Percentiles rank a stretch among this genome's conserved stretches.
phyloP scores from a whole-genome alignment of 306 rosid species.

The Rosa rugosa region DNA sequence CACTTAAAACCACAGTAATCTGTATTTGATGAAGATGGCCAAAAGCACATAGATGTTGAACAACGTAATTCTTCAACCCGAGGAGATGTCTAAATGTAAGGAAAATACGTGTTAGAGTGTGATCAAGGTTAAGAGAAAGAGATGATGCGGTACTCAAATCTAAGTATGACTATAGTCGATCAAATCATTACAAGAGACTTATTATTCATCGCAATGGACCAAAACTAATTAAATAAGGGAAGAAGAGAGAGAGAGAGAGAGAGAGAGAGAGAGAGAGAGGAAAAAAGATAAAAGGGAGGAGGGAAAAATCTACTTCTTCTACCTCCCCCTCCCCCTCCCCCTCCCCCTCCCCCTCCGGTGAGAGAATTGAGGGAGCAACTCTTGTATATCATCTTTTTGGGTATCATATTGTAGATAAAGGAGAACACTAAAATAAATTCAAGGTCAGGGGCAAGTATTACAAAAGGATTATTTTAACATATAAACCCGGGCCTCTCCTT shows the following conservation, averaged over 20 bases:
- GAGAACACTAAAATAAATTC: background rate
- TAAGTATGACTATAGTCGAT: background rate
- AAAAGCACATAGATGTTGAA: background rate
- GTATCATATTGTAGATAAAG: background rate
- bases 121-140: background rate
- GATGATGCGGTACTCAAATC: background rate
- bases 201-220: background rate
- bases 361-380: background rate
- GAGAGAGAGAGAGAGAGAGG: background rate
- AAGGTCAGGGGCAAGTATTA: background rate
- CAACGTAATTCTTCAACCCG: background rate
- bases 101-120: background rate
- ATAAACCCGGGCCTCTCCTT: background rate
- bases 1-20: slow-evolving; percentile 5
- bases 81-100: slow-evolving; percentile 1
- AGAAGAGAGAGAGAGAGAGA: background rate
- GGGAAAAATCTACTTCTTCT: background rate
- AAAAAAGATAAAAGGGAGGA: background rate
- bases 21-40: background rate
- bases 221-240: background rate
- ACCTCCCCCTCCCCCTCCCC: background rate
- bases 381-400: background rate
- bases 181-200: background rate
- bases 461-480: background rate
- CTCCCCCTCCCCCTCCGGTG: background rate